phyloP scores from a whole-genome alignment of 176 grass and related monocot genomes.

The Triticum aestivum region DNA sequence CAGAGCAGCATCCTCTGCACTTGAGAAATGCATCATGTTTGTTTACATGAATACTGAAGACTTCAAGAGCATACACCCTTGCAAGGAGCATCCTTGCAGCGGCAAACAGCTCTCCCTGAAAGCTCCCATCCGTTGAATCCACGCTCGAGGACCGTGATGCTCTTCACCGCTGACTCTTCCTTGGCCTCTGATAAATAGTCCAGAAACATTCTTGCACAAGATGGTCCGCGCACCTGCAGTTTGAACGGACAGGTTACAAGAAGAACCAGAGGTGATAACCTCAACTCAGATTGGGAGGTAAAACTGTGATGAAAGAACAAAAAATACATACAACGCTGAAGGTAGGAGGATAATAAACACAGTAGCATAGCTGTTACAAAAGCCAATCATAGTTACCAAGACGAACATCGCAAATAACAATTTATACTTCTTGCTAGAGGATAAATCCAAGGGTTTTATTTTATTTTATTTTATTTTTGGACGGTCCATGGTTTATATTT shows the following conservation, averaged over 20 bases:
- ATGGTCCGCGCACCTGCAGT: constrained; percentile 72
- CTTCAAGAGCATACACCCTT: constrained; percentile 44
- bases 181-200: constrained; percentile 61
- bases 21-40: neutral
- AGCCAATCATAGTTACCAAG: neutral
- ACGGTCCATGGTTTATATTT: neutral
- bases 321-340: neutral
- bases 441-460: neutral
- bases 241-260: neutral
- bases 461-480: neutral
- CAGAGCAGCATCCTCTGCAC: neutral
- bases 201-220: constrained; percentile 62
- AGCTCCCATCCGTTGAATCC: constrained; percentile 87
- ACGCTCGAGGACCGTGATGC: constrained; percentile 68
- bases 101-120: constrained; percentile 67
- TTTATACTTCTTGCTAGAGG: neutral
- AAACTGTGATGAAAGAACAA: neutral
- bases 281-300: neutral
- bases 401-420: neutral
- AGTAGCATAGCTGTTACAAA: neutral
- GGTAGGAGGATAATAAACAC: neutral
- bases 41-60: neutral
- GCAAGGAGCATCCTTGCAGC: constrained; percentile 67
- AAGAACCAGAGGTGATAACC: neutral
- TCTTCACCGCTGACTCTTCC: constrained; percentile 54